These are phyloP conservation scores for Cyberlindnera galapagoensis DNA, from an alignment of 805 yeast genomes.

Conservation along the genomic window DNA sequence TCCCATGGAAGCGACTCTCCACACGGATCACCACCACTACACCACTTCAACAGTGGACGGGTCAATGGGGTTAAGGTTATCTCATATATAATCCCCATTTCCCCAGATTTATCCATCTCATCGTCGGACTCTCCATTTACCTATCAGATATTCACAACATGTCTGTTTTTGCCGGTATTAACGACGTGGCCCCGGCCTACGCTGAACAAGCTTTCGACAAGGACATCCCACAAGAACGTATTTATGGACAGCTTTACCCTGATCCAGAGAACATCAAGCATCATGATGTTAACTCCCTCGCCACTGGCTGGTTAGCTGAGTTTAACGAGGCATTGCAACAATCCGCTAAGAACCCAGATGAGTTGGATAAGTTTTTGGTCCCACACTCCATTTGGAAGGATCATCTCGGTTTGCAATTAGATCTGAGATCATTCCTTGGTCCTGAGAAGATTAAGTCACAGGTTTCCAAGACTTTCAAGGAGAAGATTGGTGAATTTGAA, in stretches of 20 bases:
- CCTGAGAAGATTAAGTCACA: slow-evolving; percentile 22
- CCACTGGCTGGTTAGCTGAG: slow-evolving; percentile 26
- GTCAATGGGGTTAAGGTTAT: too few species aligned
- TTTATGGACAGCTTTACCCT: slow-evolving; percentile 24
- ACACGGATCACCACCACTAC: too few species aligned
- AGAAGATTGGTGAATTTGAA: slow-evolving; percentile 23
- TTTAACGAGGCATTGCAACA: slow-evolving; percentile 23
- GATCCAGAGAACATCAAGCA: slow-evolving; percentile 24
- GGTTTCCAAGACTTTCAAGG: slow-evolving; percentile 9
- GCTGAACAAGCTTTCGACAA: slow-evolving; percentile 18
- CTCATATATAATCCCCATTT: too few species aligned
- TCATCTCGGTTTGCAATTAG: slow-evolving; percentile 29
- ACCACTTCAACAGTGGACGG: too few species aligned
- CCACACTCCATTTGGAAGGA: slow-evolving; percentile 33
- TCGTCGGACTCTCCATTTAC: too few species aligned
- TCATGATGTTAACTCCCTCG: slow-evolving; percentile 21
- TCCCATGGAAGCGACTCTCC: too few species aligned
- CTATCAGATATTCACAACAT: slow-evolving; percentile 3
- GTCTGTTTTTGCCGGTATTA: slow-evolving; percentile 17
- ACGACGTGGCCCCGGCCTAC: slow-evolving; percentile 24
- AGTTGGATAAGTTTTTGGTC: slow-evolving; percentile 21
- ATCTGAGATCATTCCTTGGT: slow-evolving; percentile 29
- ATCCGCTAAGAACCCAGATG: slow-evolving; percentile 8
- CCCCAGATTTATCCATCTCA: too few species aligned
- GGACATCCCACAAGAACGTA: slow-evolving; percentile 23